A percentile compares a stretch with the other conserved stretches of the same genome.
phyloP scores from a whole-genome alignment of 2,329 filamentous ascomycete species.

The Claviceps sp. region DNA sequence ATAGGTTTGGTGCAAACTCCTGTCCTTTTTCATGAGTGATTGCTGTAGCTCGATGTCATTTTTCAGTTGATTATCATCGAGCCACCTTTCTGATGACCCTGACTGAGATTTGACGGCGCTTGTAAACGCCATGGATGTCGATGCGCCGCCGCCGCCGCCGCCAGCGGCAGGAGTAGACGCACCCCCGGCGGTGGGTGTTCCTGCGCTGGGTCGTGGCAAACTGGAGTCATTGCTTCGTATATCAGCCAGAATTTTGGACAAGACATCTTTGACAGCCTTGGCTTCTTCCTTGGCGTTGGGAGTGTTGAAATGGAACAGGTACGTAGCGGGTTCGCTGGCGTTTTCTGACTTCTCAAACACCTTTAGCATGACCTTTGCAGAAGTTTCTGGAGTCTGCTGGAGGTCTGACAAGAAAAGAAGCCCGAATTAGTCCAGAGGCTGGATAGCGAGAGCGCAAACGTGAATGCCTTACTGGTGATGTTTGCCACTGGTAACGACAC shows the following conservation, averaged over 20 bases:
- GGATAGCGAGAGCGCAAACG: not conserved
- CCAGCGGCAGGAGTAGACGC: conserved; percentile 17
- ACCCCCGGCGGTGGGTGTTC: conserved; percentile 13
- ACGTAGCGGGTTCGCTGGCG: conserved; percentile 48
- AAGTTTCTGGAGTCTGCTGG: conserved; percentile 84
- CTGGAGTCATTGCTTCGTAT: conserved; percentile 43
- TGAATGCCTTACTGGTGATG: conserved; percentile 56
- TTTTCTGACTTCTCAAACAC: conserved; percentile 62
- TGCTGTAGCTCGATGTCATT: conserved; percentile 72
- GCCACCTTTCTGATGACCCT: conserved; percentile 48
- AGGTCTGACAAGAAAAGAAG: conserved; percentile 45
- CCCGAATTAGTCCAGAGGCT: not conserved
- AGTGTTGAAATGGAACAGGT: conserved; percentile 85
- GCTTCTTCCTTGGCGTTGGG: conserved; percentile 68
- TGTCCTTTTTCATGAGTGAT: conserved; percentile 72
- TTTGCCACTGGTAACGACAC: conserved; percentile 59
- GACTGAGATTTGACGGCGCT: conserved; percentile 47
- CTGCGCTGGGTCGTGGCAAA: conserved; percentile 32
- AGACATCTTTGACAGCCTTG: conserved; percentile 66
- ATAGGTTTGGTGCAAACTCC: conserved; percentile 67
- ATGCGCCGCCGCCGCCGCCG: conserved; percentile 28
- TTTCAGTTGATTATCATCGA: conserved; percentile 68
- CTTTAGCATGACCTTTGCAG: conserved; percentile 84
- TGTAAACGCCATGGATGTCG: conserved; percentile 66
- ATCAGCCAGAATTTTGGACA: conserved; percentile 65